phyloP scores from a whole-genome alignment of 2,329 filamentous ascomycete species.

The Orbilia oligospora region DNA sequence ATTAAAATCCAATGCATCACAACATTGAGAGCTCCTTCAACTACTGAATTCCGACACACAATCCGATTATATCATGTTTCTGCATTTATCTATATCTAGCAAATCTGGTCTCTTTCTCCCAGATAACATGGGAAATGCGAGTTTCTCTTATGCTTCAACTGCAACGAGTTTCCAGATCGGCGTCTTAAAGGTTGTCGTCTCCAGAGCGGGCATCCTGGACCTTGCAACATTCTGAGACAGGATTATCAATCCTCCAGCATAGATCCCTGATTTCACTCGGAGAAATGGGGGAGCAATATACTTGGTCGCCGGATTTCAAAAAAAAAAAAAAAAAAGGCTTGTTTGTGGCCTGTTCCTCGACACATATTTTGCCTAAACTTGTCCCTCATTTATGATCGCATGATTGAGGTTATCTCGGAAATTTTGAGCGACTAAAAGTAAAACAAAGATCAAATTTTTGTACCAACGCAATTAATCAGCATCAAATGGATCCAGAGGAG shows the following conservation, averaged over 20 bases:
- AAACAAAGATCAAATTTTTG: too few relatives aligned
- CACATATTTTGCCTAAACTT: constrained; percentile 5
- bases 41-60: too few relatives aligned
- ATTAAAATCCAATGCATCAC: too few relatives aligned
- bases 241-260: not conserved
- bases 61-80: too few relatives aligned
- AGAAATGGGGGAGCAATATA: not conserved
- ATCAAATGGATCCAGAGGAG: not conserved
- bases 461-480: too few relatives aligned
- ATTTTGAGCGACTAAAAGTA: not conserved
- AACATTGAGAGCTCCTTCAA: too few relatives aligned
- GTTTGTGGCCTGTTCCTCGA: not conserved
- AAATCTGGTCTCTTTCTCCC: too few relatives aligned
- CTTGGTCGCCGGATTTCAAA: not conserved
- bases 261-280: constrained; percentile 1
- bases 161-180: too few relatives aligned
- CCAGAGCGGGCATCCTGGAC: constrained; percentile 1
- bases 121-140: not conserved
- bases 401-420: constrained; percentile 5
- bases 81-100: too few relatives aligned
- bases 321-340: constrained; percentile 9
- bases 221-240: constrained; percentile 5
- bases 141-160: too few relatives aligned
- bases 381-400: not conserved
- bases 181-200: not conserved